Percentiles rank a stretch among this genome's conserved stretches.
Conservation (phyloP, 2,329 filamentous ascomycete species). For the Fusarium oligoseptatum region DNA sequence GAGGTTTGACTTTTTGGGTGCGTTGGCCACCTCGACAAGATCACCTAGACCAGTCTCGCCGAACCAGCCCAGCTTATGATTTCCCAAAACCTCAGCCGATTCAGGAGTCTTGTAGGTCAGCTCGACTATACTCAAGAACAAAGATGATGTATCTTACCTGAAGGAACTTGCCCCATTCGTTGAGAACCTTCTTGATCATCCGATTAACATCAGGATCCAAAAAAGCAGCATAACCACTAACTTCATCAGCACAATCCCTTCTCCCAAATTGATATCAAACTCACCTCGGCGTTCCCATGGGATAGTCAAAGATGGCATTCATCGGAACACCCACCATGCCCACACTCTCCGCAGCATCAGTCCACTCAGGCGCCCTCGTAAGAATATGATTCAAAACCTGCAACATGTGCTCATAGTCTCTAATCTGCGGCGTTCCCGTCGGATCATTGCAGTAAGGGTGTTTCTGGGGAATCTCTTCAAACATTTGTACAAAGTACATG, state of each 20-base stretch:
- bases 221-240: constrained; percentile 64
- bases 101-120: constrained; percentile 56
- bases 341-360: constrained; percentile 62
- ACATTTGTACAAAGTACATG: constrained; percentile 78
- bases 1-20: constrained; percentile 55
- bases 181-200: constrained; percentile 66
- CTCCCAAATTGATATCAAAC: constrained; percentile 1
- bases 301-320: constrained; percentile 67
- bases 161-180: constrained; percentile 69
- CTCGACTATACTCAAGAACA: background rate
- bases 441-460: constrained; percentile 72
- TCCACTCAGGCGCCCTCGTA: constrained; percentile 65
- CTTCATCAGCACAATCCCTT: constrained; percentile 1
- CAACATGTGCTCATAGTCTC: constrained; percentile 76
- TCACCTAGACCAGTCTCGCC: constrained; percentile 62
- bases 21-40: constrained; percentile 66
- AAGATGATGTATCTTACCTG: constrained; percentile 50
- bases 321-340: constrained; percentile 69
- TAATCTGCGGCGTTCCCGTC: constrained; percentile 72
- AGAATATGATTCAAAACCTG: constrained; percentile 73
- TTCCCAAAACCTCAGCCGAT: constrained; percentile 65
- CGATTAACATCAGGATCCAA: constrained; percentile 67
- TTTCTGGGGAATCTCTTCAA: constrained; percentile 73
- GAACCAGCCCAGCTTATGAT: constrained; percentile 66
- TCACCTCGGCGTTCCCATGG: constrained; percentile 67